Evolutionary conservation across 768 basidiomycete species (phyloP).

Genomic region (Trametes cubensis): DNA sequence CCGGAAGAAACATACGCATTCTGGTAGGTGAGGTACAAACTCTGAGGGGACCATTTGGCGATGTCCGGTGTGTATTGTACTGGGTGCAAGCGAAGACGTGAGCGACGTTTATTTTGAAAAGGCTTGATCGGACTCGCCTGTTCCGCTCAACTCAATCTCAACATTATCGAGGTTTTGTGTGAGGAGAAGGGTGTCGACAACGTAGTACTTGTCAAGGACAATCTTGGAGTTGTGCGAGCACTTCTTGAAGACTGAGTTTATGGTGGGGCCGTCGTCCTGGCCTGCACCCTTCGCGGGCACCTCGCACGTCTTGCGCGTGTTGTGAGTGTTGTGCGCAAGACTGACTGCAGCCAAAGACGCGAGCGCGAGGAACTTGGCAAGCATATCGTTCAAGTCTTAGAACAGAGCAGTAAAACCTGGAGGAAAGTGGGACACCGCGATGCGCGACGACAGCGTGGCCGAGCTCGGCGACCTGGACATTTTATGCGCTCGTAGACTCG

Average conservation of each 20-base stretch:
- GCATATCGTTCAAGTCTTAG: constrained; percentile 2
- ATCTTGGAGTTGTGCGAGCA: constrained; percentile 36
- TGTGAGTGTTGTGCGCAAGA: constrained; percentile 13
- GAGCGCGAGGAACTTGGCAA: constrained; percentile 2
- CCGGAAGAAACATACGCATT: constrained; percentile 39
- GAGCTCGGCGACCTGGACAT: neutral
- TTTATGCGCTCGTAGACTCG: neutral
- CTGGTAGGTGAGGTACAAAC: constrained; percentile 46
- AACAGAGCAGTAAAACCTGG: too few species aligned
- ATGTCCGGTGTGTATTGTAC: constrained; percentile 45
- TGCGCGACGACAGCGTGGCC: neutral
- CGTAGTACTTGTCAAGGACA: constrained; percentile 39
- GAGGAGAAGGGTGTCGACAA: constrained; percentile 44
- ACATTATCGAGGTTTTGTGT: constrained; percentile 42
- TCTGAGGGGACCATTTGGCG: constrained; percentile 43
- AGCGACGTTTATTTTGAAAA: neutral
- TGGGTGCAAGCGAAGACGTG: constrained; percentile 3
- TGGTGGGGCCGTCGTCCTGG: constrained; percentile 41
- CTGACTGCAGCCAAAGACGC: constrained; percentile 4
- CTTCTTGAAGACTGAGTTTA: constrained; percentile 37
- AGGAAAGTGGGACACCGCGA: too few species aligned
- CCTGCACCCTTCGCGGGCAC: constrained; percentile 38
- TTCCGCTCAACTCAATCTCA: constrained; percentile 43
- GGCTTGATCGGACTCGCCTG: constrained; percentile 30
- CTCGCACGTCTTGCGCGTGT: constrained; percentile 25